These are phyloP conservation scores for Silene vulgaris DNA, from an alignment of 179 eudicot genomes.

Conservation along the genomic window DNA sequence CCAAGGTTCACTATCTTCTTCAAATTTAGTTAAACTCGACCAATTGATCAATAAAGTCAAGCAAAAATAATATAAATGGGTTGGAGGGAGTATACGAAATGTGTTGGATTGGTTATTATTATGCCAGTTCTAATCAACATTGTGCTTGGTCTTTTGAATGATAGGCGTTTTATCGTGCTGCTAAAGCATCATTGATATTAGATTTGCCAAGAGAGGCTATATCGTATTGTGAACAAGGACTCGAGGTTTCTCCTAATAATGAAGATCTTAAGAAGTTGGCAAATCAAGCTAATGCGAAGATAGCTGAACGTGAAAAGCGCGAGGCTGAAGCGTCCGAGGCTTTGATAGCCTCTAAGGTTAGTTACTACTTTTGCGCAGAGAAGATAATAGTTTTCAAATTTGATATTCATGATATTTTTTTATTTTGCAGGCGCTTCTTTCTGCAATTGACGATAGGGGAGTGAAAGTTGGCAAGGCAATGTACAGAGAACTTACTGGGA, in stretches of 20 bases:
- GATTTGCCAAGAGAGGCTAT: slow-evolving; percentile 62
- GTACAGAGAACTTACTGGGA: slow-evolving; percentile 75
- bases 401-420: slow-evolving; percentile 9
- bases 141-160: slow-evolving; percentile 17
- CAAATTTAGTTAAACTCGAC: background rate
- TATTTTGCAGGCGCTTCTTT: slow-evolving; percentile 52
- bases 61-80: background rate
- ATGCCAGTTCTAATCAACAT: slow-evolving; percentile 10
- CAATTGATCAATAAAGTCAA: background rate
- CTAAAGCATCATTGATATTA: slow-evolving; percentile 67
- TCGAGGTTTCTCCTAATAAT: slow-evolving; percentile 56
- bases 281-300: slow-evolving; percentile 43
- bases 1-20: slow-evolving; percentile 48
- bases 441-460: slow-evolving; percentile 64
- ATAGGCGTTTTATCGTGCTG: slow-evolving; percentile 86
- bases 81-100: background rate
- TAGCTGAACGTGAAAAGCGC: slow-evolving; percentile 47
- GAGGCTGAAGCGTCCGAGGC: slow-evolving; percentile 68
- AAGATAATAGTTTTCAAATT: background rate
- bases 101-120: slow-evolving; percentile 4
- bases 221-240: slow-evolving; percentile 65
- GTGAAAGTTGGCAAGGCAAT: slow-evolving; percentile 66
- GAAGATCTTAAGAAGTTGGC: slow-evolving; percentile 68
- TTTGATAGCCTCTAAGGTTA: slow-evolving; percentile 62
- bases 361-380: background rate